These are phyloP conservation scores for maize (Zea mays) DNA, from an alignment of 176 grass and related monocot species.

Conservation along the genomic window Zm-B73-REFERENCE-NAM-5.0 NC_050100.1:178896001-178896500, in stretches of 20 bases:
- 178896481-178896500: not conserved
- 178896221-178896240: not conserved
- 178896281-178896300: too few relatives aligned
- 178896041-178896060: slow-evolving; percentile 92
- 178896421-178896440: not conserved
- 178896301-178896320: too few relatives aligned
- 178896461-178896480: slow-evolving; percentile 4
- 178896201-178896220: not conserved
- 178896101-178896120: slow-evolving; percentile 88
- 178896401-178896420: slow-evolving; percentile 6
- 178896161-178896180: slow-evolving; percentile 16
- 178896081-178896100: slow-evolving; percentile 78
- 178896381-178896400: not conserved
- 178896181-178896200: not conserved
- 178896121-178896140: slow-evolving; percentile 92
- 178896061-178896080: slow-evolving; percentile 85
- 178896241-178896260: not conserved
- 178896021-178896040: slow-evolving; percentile 12
- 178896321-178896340: too few relatives aligned
- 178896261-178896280: not conserved
- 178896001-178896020: slow-evolving; percentile 15
- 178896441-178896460: not conserved
- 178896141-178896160: slow-evolving; percentile 34
- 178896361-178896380: too few relatives aligned
- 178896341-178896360: too few relatives aligned